Conservation (phyloP, 1,284 basidiomycete species). For the Cystobasidium slooffiae region DNA sequence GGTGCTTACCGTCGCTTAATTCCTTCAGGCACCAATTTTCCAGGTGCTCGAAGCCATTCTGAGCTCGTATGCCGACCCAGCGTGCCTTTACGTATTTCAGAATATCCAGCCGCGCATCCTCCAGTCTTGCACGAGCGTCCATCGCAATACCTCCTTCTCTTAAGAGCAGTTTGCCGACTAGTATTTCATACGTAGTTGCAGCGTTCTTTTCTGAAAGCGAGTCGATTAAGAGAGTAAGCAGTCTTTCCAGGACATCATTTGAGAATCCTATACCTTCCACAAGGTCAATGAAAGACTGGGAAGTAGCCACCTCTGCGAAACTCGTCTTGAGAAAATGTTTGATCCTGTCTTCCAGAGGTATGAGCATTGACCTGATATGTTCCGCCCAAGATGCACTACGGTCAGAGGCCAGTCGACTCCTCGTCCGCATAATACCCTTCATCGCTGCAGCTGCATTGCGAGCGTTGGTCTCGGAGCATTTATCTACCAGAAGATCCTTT, state of each 20-base stretch:
- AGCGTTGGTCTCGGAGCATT: conserved; percentile 69
- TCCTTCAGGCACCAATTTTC: conserved; percentile 87
- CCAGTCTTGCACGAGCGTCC: conserved; percentile 61
- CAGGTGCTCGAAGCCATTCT: conserved; percentile 76
- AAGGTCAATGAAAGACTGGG: conserved; percentile 49
- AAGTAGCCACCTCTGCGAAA: conserved; percentile 48
- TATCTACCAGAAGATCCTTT: conserved; percentile 70
- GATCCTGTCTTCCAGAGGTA: conserved; percentile 51
- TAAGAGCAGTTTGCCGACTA: conserved; percentile 52
- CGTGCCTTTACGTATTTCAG: conserved; percentile 61
- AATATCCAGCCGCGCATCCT: conserved; percentile 71
- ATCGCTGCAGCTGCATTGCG: conserved; percentile 68
- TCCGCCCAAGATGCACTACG: conserved; percentile 47
- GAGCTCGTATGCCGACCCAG: conserved; percentile 76
- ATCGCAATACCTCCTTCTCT: conserved; percentile 53
- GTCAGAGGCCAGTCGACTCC: conserved; percentile 53
- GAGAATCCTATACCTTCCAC: conserved; percentile 55
- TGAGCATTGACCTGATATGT: conserved; percentile 58
- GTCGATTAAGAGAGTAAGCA: conserved; percentile 50
- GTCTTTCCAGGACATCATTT: conserved; percentile 52
- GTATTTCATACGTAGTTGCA: conserved; percentile 56
- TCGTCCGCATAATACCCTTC: conserved; percentile 50
- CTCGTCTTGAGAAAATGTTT: conserved; percentile 43
- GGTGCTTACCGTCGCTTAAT: conserved; percentile 72
- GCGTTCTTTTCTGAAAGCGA: conserved; percentile 53